Evolutionary conservation across 495 filamentous ascomycete genomes (phyloP), one percentile per base, ranked within the genome.

Genomic region (Cudoniella acicularis): DNA sequence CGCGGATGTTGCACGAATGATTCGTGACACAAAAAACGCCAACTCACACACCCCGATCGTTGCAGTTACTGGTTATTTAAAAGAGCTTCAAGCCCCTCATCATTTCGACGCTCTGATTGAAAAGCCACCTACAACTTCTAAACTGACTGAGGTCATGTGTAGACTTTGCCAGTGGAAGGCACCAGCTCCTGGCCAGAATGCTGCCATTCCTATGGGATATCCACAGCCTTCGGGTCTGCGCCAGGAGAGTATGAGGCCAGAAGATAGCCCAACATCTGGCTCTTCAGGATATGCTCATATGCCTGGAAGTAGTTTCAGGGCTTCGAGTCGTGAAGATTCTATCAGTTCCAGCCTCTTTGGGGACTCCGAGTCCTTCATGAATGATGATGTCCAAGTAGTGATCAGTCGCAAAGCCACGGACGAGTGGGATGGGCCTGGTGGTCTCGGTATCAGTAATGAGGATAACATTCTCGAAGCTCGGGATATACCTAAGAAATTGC

Each of bases 11-110:
- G 92, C 94, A 24, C 87, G 94, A 22, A 98, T 98, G 94, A 89
- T 98, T 56, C 86, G 94, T 24, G 92, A 96, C 62, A 96, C 91
- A 3, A 91, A 93, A 71, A 96, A 96, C 70, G 82, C 88, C 20
- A 98, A 98, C 67, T 84, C 87, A n/a, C 84, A 90, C 64, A 98
- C 94, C 0, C 94, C 94, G 1, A 94, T 98, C 63, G 90, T 98
- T 47, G 91, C 91, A 48, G 90, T 98, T n/a, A 98, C 94, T 13
- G 92, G 94, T 42, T 98, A 98, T 72, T 76, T 98, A 13, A 98
- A 97, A 64, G 94, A 98, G 66, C 80, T 98, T 18, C 91, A 90
- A 36, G 90, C 91, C 56, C 90, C 89, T 10, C 92, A 98, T 75
- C 87, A 97, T 71, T 98, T 98, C 64, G 91, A 96, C 66, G 87